Conservation (phyloP, 163 green algal genomes). For the Chlamydomonas reinhardtii region DNA sequence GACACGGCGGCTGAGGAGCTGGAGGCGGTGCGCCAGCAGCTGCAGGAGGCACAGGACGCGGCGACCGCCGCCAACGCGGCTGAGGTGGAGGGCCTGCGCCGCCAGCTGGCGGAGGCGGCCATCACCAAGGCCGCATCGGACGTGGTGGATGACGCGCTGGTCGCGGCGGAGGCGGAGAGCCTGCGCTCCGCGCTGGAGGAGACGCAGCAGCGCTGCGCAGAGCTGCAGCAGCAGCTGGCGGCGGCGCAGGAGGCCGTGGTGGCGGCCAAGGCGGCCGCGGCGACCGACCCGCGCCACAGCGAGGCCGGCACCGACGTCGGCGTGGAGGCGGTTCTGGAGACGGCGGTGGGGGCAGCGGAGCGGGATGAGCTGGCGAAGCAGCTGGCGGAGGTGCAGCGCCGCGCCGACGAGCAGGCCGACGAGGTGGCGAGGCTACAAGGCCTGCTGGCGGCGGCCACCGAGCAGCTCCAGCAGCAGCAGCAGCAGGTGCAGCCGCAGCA, state of each 20-base stretch:
- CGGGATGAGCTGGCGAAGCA: background rate
- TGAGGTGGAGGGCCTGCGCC: background rate
- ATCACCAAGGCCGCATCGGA: background rate
- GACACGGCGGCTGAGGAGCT: background rate
- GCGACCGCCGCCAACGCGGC: no score
- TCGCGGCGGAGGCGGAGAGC: background rate
- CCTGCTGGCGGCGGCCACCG: background rate
- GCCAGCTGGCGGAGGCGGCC: background rate
- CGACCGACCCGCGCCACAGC: no score
- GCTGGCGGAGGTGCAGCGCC: background rate
- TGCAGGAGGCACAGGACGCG: background rate
- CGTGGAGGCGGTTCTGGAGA: background rate
- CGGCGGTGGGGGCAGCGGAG: background rate
- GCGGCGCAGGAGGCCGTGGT: background rate
- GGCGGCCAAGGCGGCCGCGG: background rate
- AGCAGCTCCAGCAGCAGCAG: no score
- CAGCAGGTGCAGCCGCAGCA: no score
- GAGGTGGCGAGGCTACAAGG: slow-evolving; percentile 6
- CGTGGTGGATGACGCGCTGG: no score
- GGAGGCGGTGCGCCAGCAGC: background rate
- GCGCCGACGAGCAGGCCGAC: background rate
- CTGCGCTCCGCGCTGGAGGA: background rate
- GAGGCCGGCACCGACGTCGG: background rate
- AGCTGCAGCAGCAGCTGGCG: background rate
- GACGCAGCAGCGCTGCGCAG: background rate